A percentile compares a stretch with the other conserved stretches of the same genome.
phyloP scores from a whole-genome alignment of 2,329 filamentous ascomycete genomes.

The Claviceps sp. region DNA sequence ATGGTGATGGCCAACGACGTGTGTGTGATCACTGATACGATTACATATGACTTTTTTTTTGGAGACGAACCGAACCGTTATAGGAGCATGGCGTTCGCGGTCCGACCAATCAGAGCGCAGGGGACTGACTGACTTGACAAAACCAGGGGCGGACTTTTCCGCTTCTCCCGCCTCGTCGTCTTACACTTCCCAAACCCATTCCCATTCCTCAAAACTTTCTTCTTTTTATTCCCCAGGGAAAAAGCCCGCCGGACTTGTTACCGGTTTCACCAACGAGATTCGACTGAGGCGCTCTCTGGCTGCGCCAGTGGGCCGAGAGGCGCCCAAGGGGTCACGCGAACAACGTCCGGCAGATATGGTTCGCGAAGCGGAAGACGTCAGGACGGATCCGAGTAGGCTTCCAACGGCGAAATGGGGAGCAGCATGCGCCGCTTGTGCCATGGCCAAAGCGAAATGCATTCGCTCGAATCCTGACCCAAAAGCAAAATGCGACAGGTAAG shows the following conservation, averaged over 20 bases:
- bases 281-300: background rate
- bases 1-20: no score
- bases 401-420: slow-evolving; percentile 34
- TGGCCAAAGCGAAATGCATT: slow-evolving; percentile 37
- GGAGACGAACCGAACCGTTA: background rate
- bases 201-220: background rate
- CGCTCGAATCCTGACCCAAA: slow-evolving; percentile 23
- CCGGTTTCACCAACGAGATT: background rate
- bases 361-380: slow-evolving; percentile 1
- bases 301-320: background rate
- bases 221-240: background rate
- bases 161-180: slow-evolving; percentile 1
- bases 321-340: background rate
- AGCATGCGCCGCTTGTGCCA: slow-evolving; percentile 33
- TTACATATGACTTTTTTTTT: background rate
- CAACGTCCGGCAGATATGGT: background rate
- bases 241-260: slow-evolving; percentile 11
- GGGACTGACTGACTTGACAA: background rate
- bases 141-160: slow-evolving; percentile 8
- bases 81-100: background rate
- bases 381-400: slow-evolving; percentile 16
- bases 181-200: background rate
- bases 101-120: slow-evolving; percentile 6
- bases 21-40: no score
- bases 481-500: slow-evolving; percentile 33